Conservation (phyloP, 192 early-diverging fungal species). For the Backusella luteola region DNA sequence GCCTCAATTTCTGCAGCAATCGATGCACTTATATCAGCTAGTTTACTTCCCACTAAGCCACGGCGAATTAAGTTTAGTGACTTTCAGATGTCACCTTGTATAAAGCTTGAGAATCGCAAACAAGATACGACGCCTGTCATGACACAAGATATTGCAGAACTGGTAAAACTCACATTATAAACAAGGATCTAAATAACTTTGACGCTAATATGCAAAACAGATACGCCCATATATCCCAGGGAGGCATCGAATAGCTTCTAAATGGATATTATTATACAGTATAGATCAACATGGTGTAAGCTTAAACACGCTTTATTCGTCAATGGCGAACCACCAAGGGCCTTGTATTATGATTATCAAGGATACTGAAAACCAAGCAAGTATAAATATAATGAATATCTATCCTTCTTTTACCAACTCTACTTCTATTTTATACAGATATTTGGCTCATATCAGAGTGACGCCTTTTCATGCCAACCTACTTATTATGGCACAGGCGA, state of each 20-base stretch:
- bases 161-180: conserved; percentile 30
- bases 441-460: conserved; percentile 77
- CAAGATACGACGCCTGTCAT: conserved; percentile 46
- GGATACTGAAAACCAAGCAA: conserved; percentile 54
- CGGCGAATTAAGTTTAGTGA: background rate
- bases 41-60: conserved; percentile 12
- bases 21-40: conserved; percentile 24
- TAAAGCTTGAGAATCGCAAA: conserved; percentile 40
- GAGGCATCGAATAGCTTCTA: conserved; percentile 68
- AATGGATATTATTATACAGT: conserved; percentile 85
- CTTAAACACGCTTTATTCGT: conserved; percentile 76
- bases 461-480: conserved; percentile 58
- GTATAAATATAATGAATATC: background rate
- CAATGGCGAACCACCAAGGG: conserved; percentile 57
- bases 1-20: conserved; percentile 18
- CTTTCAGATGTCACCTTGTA: conserved; percentile 29
- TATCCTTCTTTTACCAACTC: conserved; percentile 1
- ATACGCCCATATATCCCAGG: conserved; percentile 78
- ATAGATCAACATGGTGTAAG: conserved; percentile 94
- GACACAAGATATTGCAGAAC: conserved; percentile 41
- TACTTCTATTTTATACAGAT: conserved; percentile 44
- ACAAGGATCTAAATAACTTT: background rate
- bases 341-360: conserved; percentile 70
- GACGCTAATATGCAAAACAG: conserved; percentile 38
- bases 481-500: conserved; percentile 83